Evolutionary conservation across 345 rosid genomes (phyloP).

Genomic region (Erysimum cheiranthoides): DNA sequence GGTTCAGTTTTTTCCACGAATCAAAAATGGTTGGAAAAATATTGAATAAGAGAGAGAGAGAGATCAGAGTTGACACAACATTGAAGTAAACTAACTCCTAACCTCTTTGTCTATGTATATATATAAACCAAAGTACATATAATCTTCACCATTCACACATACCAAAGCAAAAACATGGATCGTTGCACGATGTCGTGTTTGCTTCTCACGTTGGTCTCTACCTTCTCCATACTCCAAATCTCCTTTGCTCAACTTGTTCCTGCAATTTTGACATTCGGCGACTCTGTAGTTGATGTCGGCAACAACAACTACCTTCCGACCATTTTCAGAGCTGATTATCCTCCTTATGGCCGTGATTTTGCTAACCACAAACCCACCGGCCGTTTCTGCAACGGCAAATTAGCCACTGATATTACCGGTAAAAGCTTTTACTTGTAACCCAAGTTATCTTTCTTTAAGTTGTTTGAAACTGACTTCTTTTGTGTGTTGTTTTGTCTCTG

Average conservation of each 20-base stretch:
- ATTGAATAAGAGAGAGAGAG: constrained; percentile 33
- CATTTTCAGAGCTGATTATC: constrained; percentile 77
- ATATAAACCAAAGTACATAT: constrained; percentile 21
- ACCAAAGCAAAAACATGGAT: constrained; percentile 37
- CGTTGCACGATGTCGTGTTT: constrained; percentile 15
- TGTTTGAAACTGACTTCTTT: constrained; percentile 4
- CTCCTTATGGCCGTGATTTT: constrained; percentile 95
- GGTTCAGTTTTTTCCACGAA: constrained; percentile 31
- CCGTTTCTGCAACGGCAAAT: constrained; percentile 91
- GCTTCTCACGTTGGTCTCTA: constrained; percentile 25
- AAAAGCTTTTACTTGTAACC: constrained; percentile 16
- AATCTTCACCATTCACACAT: constrained; percentile 33
- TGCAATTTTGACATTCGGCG: constrained; percentile 79
- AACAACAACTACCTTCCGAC: constrained; percentile 90
- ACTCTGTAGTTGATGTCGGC: constrained; percentile 91
- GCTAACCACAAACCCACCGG: constrained; percentile 72
- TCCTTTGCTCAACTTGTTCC: constrained; percentile 59
- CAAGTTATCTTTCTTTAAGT: constrained; percentile 24
- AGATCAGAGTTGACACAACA: constrained; percentile 26
- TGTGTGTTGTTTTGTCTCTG: constrained; percentile 11
- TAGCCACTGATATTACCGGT: constrained; percentile 93
- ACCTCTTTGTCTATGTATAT: constrained; percentile 31
- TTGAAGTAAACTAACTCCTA: constrained; percentile 32
- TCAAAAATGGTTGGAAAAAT: constrained; percentile 29
- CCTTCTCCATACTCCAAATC: constrained; percentile 18